These are phyloP conservation scores for Glebionis coronaria DNA, from an alignment of 129 eudicot genomes.

Conservation along the genomic window DNA sequence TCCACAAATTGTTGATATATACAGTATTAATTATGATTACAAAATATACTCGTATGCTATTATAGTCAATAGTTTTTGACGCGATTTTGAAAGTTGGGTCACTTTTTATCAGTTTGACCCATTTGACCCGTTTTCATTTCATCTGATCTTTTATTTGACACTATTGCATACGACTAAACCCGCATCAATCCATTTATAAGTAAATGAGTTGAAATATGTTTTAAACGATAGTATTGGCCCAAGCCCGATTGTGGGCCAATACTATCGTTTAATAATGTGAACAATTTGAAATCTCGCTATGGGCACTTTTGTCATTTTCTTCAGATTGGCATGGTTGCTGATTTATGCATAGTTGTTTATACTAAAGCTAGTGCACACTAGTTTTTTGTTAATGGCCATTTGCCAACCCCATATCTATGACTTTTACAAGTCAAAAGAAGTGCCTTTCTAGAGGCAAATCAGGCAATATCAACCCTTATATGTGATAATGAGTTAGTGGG, in stretches of 20 bases:
- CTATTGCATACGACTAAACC: neutral
- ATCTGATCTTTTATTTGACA: too few species aligned
- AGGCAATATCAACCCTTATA: too few species aligned
- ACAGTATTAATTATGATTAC: neutral
- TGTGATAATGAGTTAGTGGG: neutral
- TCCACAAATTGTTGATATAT: neutral
- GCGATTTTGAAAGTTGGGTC: neutral
- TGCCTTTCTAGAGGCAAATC: neutral
- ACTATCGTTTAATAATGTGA: too few species aligned
- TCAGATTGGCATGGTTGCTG: neutral
- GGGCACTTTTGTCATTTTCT: conserved; percentile 9
- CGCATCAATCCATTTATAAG: neutral
- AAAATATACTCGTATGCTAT: neutral
- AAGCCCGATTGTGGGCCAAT: too few species aligned
- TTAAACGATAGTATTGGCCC: too few species aligned
- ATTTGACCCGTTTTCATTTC: neutral
- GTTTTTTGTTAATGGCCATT: neutral
- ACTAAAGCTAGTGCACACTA: neutral
- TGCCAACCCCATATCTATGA: neutral
- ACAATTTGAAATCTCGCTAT: too few species aligned
- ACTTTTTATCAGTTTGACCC: neutral
- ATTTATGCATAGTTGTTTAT: neutral
- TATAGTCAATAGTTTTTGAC: neutral
- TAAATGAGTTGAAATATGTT: too few species aligned
- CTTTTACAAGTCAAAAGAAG: neutral